Conservation (phyloP, 73 alveolate genomes). For the Paramecium tetraurelia region DNA sequence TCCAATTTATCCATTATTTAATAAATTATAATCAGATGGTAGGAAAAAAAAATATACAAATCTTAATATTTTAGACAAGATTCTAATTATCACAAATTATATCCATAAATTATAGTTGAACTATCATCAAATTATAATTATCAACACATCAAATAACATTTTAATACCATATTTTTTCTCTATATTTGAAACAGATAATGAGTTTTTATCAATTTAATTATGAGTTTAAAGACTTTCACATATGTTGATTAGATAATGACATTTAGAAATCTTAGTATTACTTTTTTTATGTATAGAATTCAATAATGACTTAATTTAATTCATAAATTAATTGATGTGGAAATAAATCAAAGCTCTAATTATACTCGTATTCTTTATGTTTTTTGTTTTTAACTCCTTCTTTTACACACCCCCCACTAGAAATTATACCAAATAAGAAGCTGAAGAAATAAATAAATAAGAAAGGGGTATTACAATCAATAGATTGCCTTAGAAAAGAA, state of each 20-base stretch:
- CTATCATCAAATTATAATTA: no score
- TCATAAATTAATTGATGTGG: neutral
- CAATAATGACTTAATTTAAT: neutral
- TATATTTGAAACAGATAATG: no score
- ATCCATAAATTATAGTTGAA: no score
- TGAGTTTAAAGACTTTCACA: no score
- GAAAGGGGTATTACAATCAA: conserved; percentile 14
- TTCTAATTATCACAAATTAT: no score
- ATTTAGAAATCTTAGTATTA: neutral
- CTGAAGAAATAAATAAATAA: neutral
- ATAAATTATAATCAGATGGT: neutral
- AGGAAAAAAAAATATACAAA: neutral
- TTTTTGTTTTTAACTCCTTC: neutral
- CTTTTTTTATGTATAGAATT: neutral
- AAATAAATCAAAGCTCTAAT: neutral
- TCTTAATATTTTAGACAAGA: no score
- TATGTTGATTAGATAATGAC: neutral
- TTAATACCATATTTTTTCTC: no score
- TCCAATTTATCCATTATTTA: neutral
- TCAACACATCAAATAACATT: neutral
- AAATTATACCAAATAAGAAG: neutral
- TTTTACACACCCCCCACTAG: neutral
- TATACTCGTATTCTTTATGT: neutral
- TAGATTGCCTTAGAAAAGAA: neutral
- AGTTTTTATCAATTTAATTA: no score